These are phyloP conservation scores for Xylariaceae sp. DNA, from an alignment of 2,329 filamentous ascomycete genomes.

Conservation along the genomic window DNA sequence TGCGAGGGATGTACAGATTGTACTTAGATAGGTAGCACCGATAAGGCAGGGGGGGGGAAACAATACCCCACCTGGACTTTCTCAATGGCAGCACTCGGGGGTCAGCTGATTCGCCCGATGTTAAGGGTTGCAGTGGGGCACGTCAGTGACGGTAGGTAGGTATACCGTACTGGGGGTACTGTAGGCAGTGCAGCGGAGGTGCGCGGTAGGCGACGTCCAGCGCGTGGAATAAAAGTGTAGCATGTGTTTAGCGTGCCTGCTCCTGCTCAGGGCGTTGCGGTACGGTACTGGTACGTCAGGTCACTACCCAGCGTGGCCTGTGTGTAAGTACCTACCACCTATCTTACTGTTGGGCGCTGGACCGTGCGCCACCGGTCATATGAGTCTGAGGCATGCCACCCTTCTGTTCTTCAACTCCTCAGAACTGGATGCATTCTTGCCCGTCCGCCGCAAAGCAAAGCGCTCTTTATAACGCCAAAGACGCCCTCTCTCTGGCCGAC, in stretches of 20 bases:
- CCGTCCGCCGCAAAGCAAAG: slow-evolving; percentile 21
- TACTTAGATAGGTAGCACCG: neutral
- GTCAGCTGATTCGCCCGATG: slow-evolving; percentile 21
- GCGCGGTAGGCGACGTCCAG: too few species aligned
- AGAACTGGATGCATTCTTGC: slow-evolving; percentile 25
- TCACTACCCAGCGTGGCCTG: neutral
- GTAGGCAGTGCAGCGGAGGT: neutral
- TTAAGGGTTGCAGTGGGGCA: slow-evolving; percentile 13
- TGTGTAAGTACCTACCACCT: neutral
- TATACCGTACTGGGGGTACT: neutral
- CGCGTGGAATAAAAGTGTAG: too few species aligned
- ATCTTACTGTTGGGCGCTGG: slow-evolving; percentile 13
- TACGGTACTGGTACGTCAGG: too few species aligned
- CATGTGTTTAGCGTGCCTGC: neutral
- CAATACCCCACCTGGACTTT: neutral
- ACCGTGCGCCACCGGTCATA: slow-evolving; percentile 21
- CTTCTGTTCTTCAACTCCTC: slow-evolving; percentile 26
- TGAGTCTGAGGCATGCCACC: slow-evolving; percentile 27
- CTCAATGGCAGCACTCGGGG: slow-evolving; percentile 6
- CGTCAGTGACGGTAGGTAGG: neutral
- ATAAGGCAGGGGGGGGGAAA: neutral
- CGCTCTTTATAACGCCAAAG: slow-evolving; percentile 19
- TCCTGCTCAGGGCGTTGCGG: neutral
- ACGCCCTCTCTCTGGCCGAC: slow-evolving; percentile 15
- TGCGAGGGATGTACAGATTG: neutral